Conservation (phyloP, 2,329 filamentous ascomycete species). For the Fusarium kyushuense region DNA sequence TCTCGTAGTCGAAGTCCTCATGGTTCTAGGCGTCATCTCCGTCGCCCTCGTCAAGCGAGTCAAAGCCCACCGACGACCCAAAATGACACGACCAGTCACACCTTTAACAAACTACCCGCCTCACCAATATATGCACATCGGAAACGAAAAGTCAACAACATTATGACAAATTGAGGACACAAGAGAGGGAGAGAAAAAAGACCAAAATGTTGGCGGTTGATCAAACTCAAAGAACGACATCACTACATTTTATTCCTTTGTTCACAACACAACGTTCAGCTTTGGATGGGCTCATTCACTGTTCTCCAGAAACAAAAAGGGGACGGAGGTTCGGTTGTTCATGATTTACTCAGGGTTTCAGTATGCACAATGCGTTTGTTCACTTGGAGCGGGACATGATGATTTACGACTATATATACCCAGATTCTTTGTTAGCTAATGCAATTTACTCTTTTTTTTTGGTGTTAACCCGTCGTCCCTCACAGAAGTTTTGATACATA, state of each 20-base stretch:
- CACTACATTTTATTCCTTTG: conserved; percentile 36
- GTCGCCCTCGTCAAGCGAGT: conserved; percentile 50
- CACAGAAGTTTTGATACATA: neutral
- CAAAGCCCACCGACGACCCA: conserved; percentile 33
- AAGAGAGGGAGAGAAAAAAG: neutral
- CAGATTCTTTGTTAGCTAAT: conserved; percentile 34
- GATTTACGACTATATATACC: conserved; percentile 44
- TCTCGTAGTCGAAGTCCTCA: conserved; percentile 59
- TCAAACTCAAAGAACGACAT: conserved; percentile 13
- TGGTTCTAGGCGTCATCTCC: conserved; percentile 57
- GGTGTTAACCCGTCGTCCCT: neutral
- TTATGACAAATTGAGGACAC: conserved; percentile 20
- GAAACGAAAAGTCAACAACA: conserved; percentile 17
- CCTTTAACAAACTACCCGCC: conserved; percentile 16
- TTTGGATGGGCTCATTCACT: conserved; percentile 1
- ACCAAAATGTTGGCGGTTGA: conserved; percentile 6
- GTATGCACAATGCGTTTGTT: conserved; percentile 30
- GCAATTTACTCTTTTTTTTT: conserved; percentile 13
- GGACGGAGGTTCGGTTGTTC: conserved; percentile 19
- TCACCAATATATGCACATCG: conserved; percentile 21
- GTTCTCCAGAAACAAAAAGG: neutral
- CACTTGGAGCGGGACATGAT: conserved; percentile 32
- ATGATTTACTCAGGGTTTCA: conserved; percentile 22
- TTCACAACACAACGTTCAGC: conserved; percentile 16
- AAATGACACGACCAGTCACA: conserved; percentile 19